Percentiles rank a stretch among this genome's conserved stretches.
phyloP scores from a whole-genome alignment of 495 filamentous ascomycete species.

The Elasticomyces elasticus region DNA sequence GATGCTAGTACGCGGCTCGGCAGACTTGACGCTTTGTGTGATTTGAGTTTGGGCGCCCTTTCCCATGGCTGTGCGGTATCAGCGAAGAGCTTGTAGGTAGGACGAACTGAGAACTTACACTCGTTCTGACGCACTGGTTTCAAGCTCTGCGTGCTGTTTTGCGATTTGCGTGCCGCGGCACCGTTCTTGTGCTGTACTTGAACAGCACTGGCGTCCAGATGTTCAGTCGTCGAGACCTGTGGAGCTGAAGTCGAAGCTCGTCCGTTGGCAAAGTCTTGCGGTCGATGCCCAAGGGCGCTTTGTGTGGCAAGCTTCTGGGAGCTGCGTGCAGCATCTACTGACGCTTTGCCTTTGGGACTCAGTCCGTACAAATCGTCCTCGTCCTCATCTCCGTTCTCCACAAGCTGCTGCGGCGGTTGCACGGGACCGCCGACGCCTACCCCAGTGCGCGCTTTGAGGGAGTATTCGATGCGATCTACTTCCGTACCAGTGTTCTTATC shows the following conservation, averaged over 20 bases:
- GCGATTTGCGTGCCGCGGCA: not conserved
- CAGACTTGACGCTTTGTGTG: not conserved
- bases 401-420: not conserved
- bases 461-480: constrained; percentile 12
- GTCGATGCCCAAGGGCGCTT: no score
- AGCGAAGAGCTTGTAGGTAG: not conserved
- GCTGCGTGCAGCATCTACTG: not conserved
- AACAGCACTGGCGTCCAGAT: not conserved
- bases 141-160: not conserved
- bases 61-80: not conserved
- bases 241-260: no score
- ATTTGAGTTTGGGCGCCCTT: not conserved
- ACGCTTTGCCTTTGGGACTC: constrained; percentile 9
- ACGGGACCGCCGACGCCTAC: not conserved
- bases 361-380: constrained; percentile 11
- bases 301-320: not conserved
- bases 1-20: not conserved
- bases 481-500: not conserved
- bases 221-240: not conserved
- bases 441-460: not conserved
- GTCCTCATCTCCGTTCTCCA: not conserved
- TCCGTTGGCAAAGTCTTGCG: no score
- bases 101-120: not conserved
- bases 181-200: not conserved
- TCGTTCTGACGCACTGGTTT: not conserved